Base-by-base conservation (phyloP, 23 red algal species). In the Gracilaria vermiculophylla region DNA sequence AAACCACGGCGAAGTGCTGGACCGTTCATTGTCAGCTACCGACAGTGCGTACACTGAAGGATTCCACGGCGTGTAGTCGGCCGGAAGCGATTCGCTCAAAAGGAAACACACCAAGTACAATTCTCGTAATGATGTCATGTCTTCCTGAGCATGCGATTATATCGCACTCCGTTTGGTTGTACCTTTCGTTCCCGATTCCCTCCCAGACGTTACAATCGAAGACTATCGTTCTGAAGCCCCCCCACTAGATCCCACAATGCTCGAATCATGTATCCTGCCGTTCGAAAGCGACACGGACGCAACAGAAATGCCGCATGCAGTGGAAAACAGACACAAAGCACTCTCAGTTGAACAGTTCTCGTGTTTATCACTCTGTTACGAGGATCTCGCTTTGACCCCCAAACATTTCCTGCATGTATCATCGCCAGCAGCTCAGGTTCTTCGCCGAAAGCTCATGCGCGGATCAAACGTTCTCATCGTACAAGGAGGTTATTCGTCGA, bases 371-470 rank as follows among this genome's bases (percentile, higher is more conserved):
- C 29, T 64, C 6, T 64, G 24, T 35, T 64, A 34, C 21, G 28
- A 64, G 6, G 58, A 64, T 64, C 58, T 64, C 29, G 28, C 58
- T 34, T 12, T 28, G 29, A 64, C 35, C 29, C 58, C 58, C 6
- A 35, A 35, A 64, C 58, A 64, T 35, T 11, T 64, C 7, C 12
- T 64, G 5, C 5, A 25, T 0, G 3, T 35, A 34, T 64, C 58
- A 64, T 35, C 58, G 12, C 58, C 58, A 15, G 58, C 58, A 64
- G 60, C 74, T 40, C 97, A 99, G 77, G 62, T 42, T 34, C 56
- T 95, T 40, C 93, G 97, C 11, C 91, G 97, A 56, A 95, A 95
- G 33, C 82, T 99, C 17, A 84, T 99, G 57, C 81, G 93, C 43
- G 93, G 81, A 75, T 53, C 92, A 25, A 94, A 91, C 57, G 70